phyloP scores from a whole-genome alignment of 2,329 filamentous ascomycete species.

The Paecilomyces sp. region DNA sequence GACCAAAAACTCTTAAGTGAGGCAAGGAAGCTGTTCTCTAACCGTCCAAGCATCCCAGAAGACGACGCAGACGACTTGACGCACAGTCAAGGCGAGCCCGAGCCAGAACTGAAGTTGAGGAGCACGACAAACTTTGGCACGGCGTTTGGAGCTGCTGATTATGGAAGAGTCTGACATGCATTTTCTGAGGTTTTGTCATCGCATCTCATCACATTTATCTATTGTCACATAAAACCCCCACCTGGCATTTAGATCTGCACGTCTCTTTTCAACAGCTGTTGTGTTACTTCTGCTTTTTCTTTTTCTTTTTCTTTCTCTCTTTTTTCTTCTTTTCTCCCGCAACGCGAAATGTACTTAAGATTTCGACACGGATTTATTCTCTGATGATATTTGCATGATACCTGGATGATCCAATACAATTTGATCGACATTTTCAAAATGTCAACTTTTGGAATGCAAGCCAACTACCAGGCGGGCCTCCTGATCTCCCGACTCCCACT shows the following conservation, averaged over 20 bases:
- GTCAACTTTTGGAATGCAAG: neutral
- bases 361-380: neutral
- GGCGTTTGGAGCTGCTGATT: slow-evolving; percentile 31
- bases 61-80: slow-evolving; percentile 17
- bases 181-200: neutral
- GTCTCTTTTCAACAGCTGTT: neutral
- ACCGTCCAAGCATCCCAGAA: slow-evolving; percentile 13
- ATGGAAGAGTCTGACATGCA: slow-evolving; percentile 8
- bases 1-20: slow-evolving; percentile 37
- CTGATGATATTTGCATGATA: neutral
- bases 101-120: slow-evolving; percentile 35
- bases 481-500: too few relatives aligned
- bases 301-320: too few relatives aligned
- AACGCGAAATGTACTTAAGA: neutral
- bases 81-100: slow-evolving; percentile 17
- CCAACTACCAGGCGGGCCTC: too few relatives aligned
- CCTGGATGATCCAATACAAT: neutral
- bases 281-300: neutral
- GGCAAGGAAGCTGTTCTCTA: slow-evolving; percentile 25
- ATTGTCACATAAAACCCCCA: neutral
- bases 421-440: neutral
- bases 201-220: neutral
- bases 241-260: neutral
- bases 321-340: too few relatives aligned
- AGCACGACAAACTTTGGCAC: slow-evolving; percentile 42